phyloP scores from a whole-genome alignment of 73 alveolate species.

The Stentor roeselii region DNA sequence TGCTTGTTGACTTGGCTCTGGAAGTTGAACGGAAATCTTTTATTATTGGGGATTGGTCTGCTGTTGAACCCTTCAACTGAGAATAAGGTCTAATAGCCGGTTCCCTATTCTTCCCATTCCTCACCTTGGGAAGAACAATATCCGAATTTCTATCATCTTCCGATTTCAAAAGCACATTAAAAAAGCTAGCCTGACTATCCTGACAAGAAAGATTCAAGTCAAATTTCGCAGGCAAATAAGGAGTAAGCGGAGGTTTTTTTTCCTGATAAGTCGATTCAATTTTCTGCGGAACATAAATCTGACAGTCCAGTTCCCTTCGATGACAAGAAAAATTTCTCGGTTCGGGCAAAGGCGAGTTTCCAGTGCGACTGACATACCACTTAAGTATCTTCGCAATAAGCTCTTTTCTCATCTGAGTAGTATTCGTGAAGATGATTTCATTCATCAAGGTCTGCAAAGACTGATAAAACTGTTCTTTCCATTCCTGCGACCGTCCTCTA shows the following conservation, averaged over 20 bases:
- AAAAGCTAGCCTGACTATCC: not conserved
- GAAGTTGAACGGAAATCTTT: not conserved
- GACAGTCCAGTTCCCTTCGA: not conserved
- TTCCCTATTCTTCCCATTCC: not conserved
- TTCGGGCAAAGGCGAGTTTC: not conserved
- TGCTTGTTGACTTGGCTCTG: not conserved
- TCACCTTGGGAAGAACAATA: not conserved
- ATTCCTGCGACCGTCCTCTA: not conserved
- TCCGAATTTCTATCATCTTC: not conserved
- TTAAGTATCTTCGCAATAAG: not conserved
- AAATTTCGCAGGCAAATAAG: not conserved
- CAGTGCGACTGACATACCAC: not conserved
- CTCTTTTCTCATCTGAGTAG: not conserved
- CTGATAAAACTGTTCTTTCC: conserved; percentile 15
- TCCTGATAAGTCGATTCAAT: not conserved
- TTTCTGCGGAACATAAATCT: not conserved
- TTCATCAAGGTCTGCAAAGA: not conserved
- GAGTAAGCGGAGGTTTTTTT: not conserved
- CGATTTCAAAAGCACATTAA: not conserved
- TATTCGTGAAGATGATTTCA: not conserved
- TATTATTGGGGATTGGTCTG: not conserved
- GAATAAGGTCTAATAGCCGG: not conserved
- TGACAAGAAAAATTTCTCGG: not conserved
- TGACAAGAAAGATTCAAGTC: not conserved
- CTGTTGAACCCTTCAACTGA: not conserved